Conservation (phyloP, 331 rosid species). For the Acacia pycnantha region DNA sequence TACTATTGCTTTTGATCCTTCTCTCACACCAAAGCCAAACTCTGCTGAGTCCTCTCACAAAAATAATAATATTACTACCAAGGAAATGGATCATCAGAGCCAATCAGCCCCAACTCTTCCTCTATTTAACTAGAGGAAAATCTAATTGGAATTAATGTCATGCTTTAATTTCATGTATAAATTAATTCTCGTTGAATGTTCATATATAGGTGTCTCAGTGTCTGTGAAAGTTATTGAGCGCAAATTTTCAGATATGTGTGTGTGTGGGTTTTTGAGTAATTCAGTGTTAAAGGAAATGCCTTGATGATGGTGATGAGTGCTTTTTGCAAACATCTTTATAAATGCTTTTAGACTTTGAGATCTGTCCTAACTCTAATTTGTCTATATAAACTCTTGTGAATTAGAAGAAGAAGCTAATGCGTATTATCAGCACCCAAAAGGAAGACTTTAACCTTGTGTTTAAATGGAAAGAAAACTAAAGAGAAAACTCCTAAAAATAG, state of each 20-base stretch:
- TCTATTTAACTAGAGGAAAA: constrained; percentile 24
- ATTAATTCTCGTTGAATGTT: background rate
- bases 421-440: background rate
- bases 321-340: background rate
- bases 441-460: no score
- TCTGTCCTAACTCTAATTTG: background rate
- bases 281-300: background rate
- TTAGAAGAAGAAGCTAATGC: background rate
- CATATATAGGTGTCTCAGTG: background rate
- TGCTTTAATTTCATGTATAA: background rate
- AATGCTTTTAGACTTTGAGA: background rate
- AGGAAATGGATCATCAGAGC: constrained; percentile 14
- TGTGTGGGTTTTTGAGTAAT: background rate
- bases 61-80: background rate
- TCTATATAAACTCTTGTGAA: background rate
- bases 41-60: background rate
- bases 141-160: background rate
- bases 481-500: no score
- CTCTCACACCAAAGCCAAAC: background rate
- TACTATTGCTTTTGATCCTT: constrained; percentile 41
- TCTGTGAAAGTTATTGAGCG: background rate
- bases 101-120: constrained; percentile 36
- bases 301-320: background rate
- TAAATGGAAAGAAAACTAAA: no score
- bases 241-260: background rate